These are phyloP conservation scores for Penicillium sp. DNA, from an alignment of 2,329 filamentous ascomycete species.

Conservation along the genomic window DNA sequence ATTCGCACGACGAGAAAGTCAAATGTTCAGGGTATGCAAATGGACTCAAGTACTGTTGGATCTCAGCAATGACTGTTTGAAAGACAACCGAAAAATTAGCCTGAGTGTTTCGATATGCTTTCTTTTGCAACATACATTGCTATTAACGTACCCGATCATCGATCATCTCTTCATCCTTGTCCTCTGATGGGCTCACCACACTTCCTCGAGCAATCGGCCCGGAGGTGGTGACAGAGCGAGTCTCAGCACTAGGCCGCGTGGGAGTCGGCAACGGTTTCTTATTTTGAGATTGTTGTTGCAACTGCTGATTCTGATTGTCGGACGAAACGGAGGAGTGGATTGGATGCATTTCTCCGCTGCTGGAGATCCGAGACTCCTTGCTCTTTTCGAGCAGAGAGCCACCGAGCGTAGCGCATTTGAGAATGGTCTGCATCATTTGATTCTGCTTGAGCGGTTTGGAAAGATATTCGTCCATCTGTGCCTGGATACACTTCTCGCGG, in stretches of 20 bases:
- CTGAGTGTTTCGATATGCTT: conserved; percentile 1
- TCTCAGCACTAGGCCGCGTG: conserved; percentile 57
- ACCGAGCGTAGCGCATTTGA: conserved; percentile 93
- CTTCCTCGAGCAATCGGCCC: conserved; percentile 61
- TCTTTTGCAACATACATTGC: conserved; percentile 8
- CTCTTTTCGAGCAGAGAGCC: conserved; percentile 48
- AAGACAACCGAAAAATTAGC: conserved; percentile 6
- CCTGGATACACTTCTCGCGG: conserved; percentile 95
- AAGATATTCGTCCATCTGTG: conserved; percentile 98
- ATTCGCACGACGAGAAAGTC: conserved; percentile 28
- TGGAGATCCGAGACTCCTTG: conserved; percentile 47
- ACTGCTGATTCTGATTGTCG: conserved; percentile 44
- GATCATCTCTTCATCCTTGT: conserved; percentile 18
- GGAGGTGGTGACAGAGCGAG: conserved; percentile 71
- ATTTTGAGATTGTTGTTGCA: conserved; percentile 19
- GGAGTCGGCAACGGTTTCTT: conserved; percentile 23
- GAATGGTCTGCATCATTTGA: conserved; percentile 94
- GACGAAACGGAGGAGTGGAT: conserved; percentile 33
- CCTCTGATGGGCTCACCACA: conserved; percentile 60
- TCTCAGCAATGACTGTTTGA: conserved; percentile 48
- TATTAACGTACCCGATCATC: conserved; percentile 13
- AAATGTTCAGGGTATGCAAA: conserved; percentile 30
- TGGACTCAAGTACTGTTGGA: conserved; percentile 54
- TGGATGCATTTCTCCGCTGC: conserved; percentile 44
- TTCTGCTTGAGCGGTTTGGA: conserved; percentile 97